phyloP scores from a whole-genome alignment of 768 basidiomycete species.

The Galerina marginata region DNA sequence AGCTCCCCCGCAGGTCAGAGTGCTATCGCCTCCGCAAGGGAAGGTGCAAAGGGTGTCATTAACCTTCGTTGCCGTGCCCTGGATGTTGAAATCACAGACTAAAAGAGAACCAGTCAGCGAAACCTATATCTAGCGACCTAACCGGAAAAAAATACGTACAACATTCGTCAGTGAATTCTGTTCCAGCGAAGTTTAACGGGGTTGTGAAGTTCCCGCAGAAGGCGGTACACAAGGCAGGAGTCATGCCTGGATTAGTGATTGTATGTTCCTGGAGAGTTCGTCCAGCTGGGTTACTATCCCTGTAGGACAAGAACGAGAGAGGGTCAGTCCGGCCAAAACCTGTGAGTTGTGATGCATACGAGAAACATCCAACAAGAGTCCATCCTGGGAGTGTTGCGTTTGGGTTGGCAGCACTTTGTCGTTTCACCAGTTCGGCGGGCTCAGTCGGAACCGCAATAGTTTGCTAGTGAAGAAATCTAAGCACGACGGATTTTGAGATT shows the following conservation, averaged over 20 bases:
- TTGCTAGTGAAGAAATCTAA: not conserved
- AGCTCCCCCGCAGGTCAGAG: conserved; percentile 21
- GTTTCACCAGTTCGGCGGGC: not conserved
- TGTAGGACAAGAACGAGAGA: not conserved
- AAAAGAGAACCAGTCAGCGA: not conserved
- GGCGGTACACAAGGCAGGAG: conserved; percentile 24
- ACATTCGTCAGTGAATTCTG: conserved; percentile 26
- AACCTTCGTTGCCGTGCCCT: conserved; percentile 22
- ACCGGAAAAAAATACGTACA: conserved; percentile 14
- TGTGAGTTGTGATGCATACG: not conserved
- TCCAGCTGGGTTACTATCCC: conserved; percentile 17
- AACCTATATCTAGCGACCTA: not conserved
- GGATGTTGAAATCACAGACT: conserved; percentile 28
- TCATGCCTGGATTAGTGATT: conserved; percentile 21
- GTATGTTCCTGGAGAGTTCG: conserved; percentile 23
- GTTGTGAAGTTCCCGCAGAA: conserved; percentile 24
- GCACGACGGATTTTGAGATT: not conserved
- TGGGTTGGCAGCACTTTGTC: not conserved
- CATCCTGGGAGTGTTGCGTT: conserved; percentile 5
- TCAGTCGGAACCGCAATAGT: not conserved
- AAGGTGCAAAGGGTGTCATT: conserved; percentile 17
- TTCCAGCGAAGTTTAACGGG: conserved; percentile 24
- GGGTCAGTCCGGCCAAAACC: not conserved
- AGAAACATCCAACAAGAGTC: conserved; percentile 9
- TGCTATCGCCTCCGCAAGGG: conserved; percentile 22